phyloP scores from a whole-genome alignment of 1,284 basidiomycete species.

The Tylopilus sp. region DNA sequence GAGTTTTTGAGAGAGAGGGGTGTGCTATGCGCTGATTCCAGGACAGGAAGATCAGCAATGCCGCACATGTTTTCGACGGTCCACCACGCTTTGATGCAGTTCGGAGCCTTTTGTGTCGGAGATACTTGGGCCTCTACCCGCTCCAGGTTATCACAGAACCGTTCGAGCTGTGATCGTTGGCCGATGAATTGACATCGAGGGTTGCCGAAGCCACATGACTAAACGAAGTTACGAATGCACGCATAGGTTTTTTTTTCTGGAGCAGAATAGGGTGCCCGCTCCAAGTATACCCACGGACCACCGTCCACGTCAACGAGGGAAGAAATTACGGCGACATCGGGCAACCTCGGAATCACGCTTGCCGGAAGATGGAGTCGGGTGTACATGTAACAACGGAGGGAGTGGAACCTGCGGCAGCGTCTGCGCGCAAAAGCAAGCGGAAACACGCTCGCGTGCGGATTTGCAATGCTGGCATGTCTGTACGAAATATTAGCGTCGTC shows the following conservation, averaged over 20 bases:
- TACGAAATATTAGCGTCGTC: too few relatives aligned
- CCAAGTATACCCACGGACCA: background rate
- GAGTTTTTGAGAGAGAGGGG: constrained; percentile 17
- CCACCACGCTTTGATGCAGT: constrained; percentile 47
- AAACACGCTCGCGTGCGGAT: too few relatives aligned
- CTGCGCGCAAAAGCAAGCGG: too few relatives aligned
- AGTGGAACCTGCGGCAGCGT: too few relatives aligned
- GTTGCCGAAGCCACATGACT: constrained; percentile 52
- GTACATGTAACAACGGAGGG: background rate
- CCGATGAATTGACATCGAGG: constrained; percentile 47
- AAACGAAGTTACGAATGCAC: too few relatives aligned
- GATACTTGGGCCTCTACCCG: constrained; percentile 11
- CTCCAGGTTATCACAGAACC: constrained; percentile 29
- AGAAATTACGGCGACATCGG: background rate
- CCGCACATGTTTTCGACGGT: constrained; percentile 38
- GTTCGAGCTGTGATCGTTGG: constrained; percentile 43
- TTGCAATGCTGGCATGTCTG: too few relatives aligned
- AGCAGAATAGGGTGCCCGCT: too few relatives aligned
- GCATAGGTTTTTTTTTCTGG: background rate
- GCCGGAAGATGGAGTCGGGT: background rate
- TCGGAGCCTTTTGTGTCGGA: constrained; percentile 15
- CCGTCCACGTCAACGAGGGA: too few relatives aligned
- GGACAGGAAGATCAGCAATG: constrained; percentile 44
- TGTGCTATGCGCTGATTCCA: constrained; percentile 29
- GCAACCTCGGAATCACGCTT: background rate